Conservation (phyloP, 2,329 filamentous ascomycete species). For the Nothopassalora personata region DNA sequence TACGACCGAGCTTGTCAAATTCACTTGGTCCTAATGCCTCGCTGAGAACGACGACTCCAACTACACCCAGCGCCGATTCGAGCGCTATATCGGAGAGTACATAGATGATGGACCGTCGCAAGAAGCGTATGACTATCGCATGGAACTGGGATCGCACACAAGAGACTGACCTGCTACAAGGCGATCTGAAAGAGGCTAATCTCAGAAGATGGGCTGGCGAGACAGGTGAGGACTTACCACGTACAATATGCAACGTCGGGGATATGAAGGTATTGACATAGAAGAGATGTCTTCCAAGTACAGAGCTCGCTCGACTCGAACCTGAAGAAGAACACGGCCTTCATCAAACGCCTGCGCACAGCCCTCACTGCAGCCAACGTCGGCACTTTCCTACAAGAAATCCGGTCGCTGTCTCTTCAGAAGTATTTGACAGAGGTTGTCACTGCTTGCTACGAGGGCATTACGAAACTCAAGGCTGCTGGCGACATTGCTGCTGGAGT, state of each 20-base stretch:
- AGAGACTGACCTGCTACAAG: constrained; percentile 43
- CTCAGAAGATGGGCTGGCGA: constrained; percentile 83
- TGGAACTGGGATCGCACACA: background rate
- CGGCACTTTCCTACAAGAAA: constrained; percentile 81
- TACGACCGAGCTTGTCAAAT: constrained; percentile 25
- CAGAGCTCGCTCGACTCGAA: constrained; percentile 83
- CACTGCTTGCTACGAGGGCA: constrained; percentile 88
- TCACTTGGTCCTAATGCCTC: constrained; percentile 31
- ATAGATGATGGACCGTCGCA: constrained; percentile 45
- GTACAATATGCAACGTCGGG: background rate
- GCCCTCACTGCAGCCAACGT: constrained; percentile 76
- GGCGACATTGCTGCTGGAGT: constrained; percentile 89
- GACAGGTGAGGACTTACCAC: constrained; percentile 55
- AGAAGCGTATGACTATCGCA: constrained; percentile 40
- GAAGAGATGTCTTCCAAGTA: constrained; percentile 68
- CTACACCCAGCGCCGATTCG: constrained; percentile 20
- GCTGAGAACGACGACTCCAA: constrained; percentile 26
- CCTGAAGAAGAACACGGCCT: constrained; percentile 95
- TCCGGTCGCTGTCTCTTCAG: constrained; percentile 82
- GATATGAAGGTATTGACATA: background rate
- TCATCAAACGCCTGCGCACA: constrained; percentile 92
- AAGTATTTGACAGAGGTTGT: constrained; percentile 98
- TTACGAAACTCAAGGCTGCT: constrained; percentile 84
- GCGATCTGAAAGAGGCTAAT: constrained; percentile 86
- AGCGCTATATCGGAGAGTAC: constrained; percentile 15